Conservation (phyloP, 345 rosid species). For the Arabis hirsuta region DNA sequence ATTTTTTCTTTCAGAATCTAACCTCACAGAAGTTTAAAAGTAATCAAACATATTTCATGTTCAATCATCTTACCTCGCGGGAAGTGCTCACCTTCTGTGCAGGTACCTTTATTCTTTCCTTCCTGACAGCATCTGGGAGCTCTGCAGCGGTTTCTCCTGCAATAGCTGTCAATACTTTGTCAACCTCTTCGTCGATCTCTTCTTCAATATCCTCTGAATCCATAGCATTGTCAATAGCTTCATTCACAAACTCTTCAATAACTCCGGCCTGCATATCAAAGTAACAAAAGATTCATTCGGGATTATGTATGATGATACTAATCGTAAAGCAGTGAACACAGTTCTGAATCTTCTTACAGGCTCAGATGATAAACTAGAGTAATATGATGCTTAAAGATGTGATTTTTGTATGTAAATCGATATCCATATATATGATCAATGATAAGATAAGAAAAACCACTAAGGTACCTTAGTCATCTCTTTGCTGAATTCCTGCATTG, state of each 20-base stretch:
- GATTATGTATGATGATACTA: not conserved
- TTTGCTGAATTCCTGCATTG: constrained; percentile 93
- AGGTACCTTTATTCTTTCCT: constrained; percentile 73
- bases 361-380: not conserved
- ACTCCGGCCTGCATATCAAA: constrained; percentile 73
- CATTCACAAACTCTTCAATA: constrained; percentile 86
- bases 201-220: constrained; percentile 93
- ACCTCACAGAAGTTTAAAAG: not conserved
- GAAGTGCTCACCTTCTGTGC: constrained; percentile 59
- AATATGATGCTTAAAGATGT: not conserved
- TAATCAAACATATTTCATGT: not conserved
- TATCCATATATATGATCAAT: not conserved
- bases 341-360: not conserved
- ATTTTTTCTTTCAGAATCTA: constrained; percentile 3
- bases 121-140: constrained; percentile 83
- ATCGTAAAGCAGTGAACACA: not conserved
- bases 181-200: constrained; percentile 92
- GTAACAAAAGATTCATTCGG: constrained; percentile 3
- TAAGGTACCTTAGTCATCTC: constrained; percentile 83
- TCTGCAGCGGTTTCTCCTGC: constrained; percentile 98
- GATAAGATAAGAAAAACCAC: not conserved
- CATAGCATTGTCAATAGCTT: constrained; percentile 74
- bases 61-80: constrained; percentile 53
- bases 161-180: constrained; percentile 84
- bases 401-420: too few species aligned